These are phyloP conservation scores for Capsicum chinense DNA, from an alignment of 257 asterid genomes.

Conservation along the genomic window DNA sequence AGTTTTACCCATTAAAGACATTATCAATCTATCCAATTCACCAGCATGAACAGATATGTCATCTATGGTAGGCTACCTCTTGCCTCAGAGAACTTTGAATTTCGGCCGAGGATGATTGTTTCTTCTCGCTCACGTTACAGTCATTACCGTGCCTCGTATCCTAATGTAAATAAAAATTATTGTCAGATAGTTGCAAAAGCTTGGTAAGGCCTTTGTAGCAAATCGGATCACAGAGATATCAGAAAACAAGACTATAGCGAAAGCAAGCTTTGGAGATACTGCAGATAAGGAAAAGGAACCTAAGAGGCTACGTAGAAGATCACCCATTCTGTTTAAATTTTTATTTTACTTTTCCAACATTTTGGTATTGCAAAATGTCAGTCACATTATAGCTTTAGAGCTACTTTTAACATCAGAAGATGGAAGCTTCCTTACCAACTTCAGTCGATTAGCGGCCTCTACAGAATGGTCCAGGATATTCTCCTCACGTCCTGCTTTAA, in stretches of 20 bases:
- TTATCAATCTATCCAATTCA: not conserved
- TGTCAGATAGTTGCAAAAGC: slow-evolving; percentile 16
- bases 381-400: not conserved
- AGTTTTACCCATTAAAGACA: not conserved
- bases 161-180: slow-evolving; percentile 41
- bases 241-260: no score
- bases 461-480: slow-evolving; percentile 43
- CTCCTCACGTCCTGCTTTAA: slow-evolving; percentile 52
- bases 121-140: slow-evolving; percentile 49
- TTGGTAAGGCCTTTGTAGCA: not conserved
- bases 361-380: not conserved
- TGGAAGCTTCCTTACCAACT: slow-evolving; percentile 56
- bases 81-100: slow-evolving; percentile 73
- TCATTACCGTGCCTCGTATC: slow-evolving; percentile 46
- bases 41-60: slow-evolving; percentile 13
- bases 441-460: slow-evolving; percentile 49
- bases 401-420: slow-evolving; percentile 28
- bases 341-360: not conserved
- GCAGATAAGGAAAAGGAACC: not conserved
- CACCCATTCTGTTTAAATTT: not conserved
- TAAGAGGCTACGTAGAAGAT: not conserved
- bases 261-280: not conserved
- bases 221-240: no score
- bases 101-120: slow-evolving; percentile 56
- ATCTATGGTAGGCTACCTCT: slow-evolving; percentile 59